These are phyloP conservation scores for Botrytis hyacinthi DNA, from an alignment of 2,329 filamentous ascomycete species.

Conservation along the genomic window DNA sequence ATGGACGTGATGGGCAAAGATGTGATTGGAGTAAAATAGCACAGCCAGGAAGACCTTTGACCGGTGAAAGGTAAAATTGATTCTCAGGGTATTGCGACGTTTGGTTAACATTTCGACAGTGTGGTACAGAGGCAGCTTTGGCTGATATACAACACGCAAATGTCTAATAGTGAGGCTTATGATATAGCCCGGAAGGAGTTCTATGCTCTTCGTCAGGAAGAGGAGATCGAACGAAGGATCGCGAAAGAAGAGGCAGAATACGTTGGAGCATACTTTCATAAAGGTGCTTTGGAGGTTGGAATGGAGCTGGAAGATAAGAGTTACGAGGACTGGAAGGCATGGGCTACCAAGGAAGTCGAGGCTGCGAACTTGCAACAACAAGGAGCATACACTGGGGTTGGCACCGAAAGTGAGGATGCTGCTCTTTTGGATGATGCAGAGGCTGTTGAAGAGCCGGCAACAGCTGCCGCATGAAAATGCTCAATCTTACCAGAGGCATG, in stretches of 20 bases:
- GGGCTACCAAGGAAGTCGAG: conserved; percentile 58
- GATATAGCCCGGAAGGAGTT: conserved; percentile 87
- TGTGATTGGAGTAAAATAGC: conserved; percentile 77
- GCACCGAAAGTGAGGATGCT: conserved; percentile 39
- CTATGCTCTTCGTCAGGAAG: conserved; percentile 76
- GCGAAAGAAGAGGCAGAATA: conserved; percentile 83
- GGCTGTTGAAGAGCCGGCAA: not conserved
- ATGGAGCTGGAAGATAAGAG: conserved; percentile 77
- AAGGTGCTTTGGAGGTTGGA: conserved; percentile 69
- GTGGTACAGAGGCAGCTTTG: conserved; percentile 90
- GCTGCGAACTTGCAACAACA: conserved; percentile 44
- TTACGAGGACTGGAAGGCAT: conserved; percentile 82
- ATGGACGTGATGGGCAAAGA: conserved; percentile 74
- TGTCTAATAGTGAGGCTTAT: conserved; percentile 70
- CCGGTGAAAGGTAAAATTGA: conserved; percentile 72
- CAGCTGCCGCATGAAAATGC: not conserved
- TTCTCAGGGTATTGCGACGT: not conserved
- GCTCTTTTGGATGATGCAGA: conserved; percentile 8
- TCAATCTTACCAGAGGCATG: conserved; percentile 13
- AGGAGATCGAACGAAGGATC: conserved; percentile 79
- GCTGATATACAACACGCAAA: conserved; percentile 66
- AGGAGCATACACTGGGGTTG: conserved; percentile 47
- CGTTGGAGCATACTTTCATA: conserved; percentile 87
- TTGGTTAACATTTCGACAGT: conserved; percentile 47
- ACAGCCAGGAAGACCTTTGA: conserved; percentile 73